Evolutionary conservation across 2,329 filamentous ascomycete species (phyloP), one percentile per base, ranked within the genome.

Genomic region (Plenodomus tracheiphilus): DNA sequence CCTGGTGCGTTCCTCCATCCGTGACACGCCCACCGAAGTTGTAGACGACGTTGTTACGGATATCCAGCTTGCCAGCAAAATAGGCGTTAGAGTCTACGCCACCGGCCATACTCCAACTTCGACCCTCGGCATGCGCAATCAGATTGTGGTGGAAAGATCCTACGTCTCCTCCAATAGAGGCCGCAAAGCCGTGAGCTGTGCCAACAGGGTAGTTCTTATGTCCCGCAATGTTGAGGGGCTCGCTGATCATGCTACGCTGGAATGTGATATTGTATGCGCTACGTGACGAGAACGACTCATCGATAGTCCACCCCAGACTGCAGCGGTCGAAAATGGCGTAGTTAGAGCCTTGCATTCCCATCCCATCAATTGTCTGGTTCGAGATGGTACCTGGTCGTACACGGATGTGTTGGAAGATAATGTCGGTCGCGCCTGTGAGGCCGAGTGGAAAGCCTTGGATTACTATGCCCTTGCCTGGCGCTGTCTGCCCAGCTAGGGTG

Each of bases 41-140:
- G 50, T 72, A 71, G 1, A 71, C 69, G 15, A 73, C 67, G 36
- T 72, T 71, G 50, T 72, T 72, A 4, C 69, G 60, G 6, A 72
- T 66, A 38, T 72, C 70, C 1, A 72, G 53, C 16, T 58, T 54
- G 1, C 69, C 69, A 9, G 63, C 61, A 38, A 72, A 72, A 15
- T 47, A 52, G 11, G 67, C 47, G 62, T 69, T 56, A 47, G 64
- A 43, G 45, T 69, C 49, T 40, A 66, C 28, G 25, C 75, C 53
- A 35, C 73, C 54, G 47, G 65, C 64, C 65, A 74, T 64, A 47
- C 70, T 58, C 74, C 74, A 65, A 53, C 71, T 58, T 40, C 73
- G 64, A 18, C 66, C 20, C 68, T 72, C 43, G 72, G 74, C 4
- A 70, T 84, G 20, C 67, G 65, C n/a, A 67, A 68, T 61, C 10